phyloP scores from a whole-genome alignment of 352 stramenopile species.

The Peronospora belbahrii region DNA sequence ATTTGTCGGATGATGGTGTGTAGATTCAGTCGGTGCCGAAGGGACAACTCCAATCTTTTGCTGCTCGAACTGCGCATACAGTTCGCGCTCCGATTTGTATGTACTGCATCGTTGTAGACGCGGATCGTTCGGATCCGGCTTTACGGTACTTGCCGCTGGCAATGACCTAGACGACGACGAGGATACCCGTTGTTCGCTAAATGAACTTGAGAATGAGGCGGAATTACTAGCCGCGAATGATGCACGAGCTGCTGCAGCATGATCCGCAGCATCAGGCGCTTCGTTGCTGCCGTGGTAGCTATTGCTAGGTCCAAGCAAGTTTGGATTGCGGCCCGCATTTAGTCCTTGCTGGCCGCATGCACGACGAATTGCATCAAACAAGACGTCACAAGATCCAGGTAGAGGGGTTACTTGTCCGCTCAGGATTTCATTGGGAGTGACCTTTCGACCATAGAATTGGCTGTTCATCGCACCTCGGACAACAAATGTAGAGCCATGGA shows the following conservation, averaged over 20 bases:
- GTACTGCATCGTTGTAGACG: conserved; percentile 55
- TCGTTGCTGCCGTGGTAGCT: conserved; percentile 15
- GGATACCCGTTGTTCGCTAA: conserved; percentile 4
- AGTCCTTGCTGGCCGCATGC: conserved; percentile 26
- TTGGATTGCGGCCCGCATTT: conserved; percentile 11
- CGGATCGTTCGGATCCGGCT: conserved; percentile 48
- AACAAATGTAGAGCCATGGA: conserved; percentile 80
- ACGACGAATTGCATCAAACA: conserved; percentile 63
- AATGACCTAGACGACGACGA: conserved; percentile 22
- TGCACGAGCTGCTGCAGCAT: conserved; percentile 21
- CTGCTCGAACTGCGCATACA: conserved; percentile 73
- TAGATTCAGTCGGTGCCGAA: conserved; percentile 26
- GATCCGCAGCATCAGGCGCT: conserved; percentile 20
- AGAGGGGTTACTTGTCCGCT: conserved; percentile 65
- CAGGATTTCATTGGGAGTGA: conserved; percentile 76
- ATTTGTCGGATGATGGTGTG: conserved; percentile 41
- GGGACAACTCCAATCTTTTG: conserved; percentile 24
- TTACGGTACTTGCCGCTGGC: conserved; percentile 20
- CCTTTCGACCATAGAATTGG: conserved; percentile 78
- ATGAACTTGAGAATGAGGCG: conserved; percentile 17
- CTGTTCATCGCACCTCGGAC: conserved; percentile 79
- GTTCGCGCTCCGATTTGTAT: conserved; percentile 77
- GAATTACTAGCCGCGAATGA: conserved; percentile 13
- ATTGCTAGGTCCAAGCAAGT: conserved; percentile 19
- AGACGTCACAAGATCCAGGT: conserved; percentile 46